Base-by-base conservation (phyloP, 495 filamentous ascomycete species). In the Viridothelium virens region DNA sequence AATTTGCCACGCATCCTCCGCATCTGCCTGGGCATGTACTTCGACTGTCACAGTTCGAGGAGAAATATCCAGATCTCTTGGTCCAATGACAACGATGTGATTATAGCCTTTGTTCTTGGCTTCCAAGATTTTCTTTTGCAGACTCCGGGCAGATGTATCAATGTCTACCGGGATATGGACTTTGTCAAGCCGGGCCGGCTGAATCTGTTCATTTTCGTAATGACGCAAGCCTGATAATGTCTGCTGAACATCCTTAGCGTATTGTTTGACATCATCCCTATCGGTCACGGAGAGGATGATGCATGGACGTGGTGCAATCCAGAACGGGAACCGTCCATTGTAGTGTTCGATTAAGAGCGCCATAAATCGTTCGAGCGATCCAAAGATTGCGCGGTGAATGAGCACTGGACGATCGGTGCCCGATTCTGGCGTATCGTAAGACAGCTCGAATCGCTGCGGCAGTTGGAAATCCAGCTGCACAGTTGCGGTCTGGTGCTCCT, bases 401-500 rank as follows among this genome's bases (percentile, higher is more conserved):
- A 97, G 81, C 38, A 96, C 91, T 12, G 92, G 92, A 89, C 89
- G 37, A 34, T 65, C 63, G 6, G 14, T 7, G 2, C 70, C 67
- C 0, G 71, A 68, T 3, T 90, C 86, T n/a, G 92, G 90, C 41
- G 89, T 85, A 64, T 82, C 75, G 73, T 96, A 97, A 69, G 85
- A 82, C 38, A 97, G 75, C 12, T 81, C 83, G 73, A 97, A 96
- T 12, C 91, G 84, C 69, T 88, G 87, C 1, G 92, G 92, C 5
- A 97, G 81, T 73, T 97, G 93, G 77, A 97, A 96, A 72, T 97
- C 92, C 38, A 97, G 82, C 77, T 97, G 92, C 63, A 96, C 88
- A 3, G 92, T 96, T 14, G 91, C 92, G 16, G 92, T 89, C 69
- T 97, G 92, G 72, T 96, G 92, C 67, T 90, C 89, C 73, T 95